A percentile compares a stretch with the other conserved stretches of the same genome.
Evolutionary conservation across 2,329 filamentous ascomycete species (phyloP).

Genomic region (Hymenoscyphus albidus): DNA sequence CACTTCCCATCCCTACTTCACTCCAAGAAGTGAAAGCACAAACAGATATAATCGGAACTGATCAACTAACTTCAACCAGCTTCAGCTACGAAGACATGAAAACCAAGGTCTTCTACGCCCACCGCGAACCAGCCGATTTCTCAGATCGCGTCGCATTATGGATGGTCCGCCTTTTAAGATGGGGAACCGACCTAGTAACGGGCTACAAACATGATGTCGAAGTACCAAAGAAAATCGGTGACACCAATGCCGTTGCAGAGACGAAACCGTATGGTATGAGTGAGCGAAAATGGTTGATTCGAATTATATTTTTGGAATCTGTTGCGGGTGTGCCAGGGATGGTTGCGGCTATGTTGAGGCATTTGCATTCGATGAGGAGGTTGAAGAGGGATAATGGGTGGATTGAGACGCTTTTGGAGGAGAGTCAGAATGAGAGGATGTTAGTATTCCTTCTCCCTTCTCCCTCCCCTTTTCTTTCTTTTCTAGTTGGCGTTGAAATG

Average conservation of each 20-base stretch:
- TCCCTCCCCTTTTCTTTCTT: neutral
- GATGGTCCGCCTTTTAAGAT: slow-evolving; percentile 71
- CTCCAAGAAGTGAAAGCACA: neutral
- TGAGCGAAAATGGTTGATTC: slow-evolving; percentile 82
- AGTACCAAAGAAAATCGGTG: slow-evolving; percentile 36
- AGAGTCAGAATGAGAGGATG: slow-evolving; percentile 12
- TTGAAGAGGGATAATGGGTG: slow-evolving; percentile 93
- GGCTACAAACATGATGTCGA: slow-evolving; percentile 70
- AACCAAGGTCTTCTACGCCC: slow-evolving; percentile 64
- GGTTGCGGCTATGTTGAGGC: slow-evolving; percentile 91
- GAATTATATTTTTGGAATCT: slow-evolving; percentile 90
- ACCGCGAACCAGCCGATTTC: slow-evolving; percentile 67
- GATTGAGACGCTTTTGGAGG: slow-evolving; percentile 88
- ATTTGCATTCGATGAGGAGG: slow-evolving; percentile 76
- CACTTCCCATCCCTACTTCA: neutral
- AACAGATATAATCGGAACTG: slow-evolving; percentile 4
- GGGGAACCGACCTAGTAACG: slow-evolving; percentile 76
- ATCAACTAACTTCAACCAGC: slow-evolving; percentile 34
- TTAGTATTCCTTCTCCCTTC: neutral
- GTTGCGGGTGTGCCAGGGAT: slow-evolving; percentile 95
- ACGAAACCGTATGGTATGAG: slow-evolving; percentile 65
- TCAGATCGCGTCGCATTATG: slow-evolving; percentile 77
- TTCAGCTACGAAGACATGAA: slow-evolving; percentile 80
- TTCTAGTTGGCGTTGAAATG: too few species aligned
- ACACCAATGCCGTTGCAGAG: slow-evolving; percentile 42